Conservation (phyloP, 139 green algal genomes). For the Picochlorum sp. region DNA sequence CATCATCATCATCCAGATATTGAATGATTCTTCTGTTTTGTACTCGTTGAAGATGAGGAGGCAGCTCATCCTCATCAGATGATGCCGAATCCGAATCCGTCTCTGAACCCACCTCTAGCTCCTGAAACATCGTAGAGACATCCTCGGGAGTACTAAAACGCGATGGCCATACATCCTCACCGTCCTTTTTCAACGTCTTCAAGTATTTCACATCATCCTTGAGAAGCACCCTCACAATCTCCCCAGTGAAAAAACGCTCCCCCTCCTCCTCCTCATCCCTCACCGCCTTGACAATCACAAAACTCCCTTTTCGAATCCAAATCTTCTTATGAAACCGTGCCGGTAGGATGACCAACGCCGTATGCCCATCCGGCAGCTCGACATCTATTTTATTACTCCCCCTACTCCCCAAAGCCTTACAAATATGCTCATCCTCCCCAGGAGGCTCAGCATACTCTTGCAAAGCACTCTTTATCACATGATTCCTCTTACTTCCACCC, state of each 20-base stretch:
- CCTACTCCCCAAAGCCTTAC: constrained; percentile 27
- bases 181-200: constrained; percentile 20
- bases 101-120: too few species aligned
- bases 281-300: constrained; percentile 39
- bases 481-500: constrained; percentile 21
- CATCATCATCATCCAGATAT: neutral
- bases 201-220: constrained; percentile 55
- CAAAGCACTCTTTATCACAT: constrained; percentile 17
- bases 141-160: constrained; percentile 5
- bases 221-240: constrained; percentile 52
- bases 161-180: constrained; percentile 32
- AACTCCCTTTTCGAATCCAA: constrained; percentile 62
- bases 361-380: constrained; percentile 44
- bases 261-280: neutral
- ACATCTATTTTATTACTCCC: constrained; percentile 51
- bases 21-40: constrained; percentile 20
- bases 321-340: constrained; percentile 72
- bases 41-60: constrained; percentile 21
- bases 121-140: too few species aligned
- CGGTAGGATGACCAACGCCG: constrained; percentile 55
- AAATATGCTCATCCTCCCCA: constrained; percentile 27
- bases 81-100: neutral
- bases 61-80: constrained; percentile 12
- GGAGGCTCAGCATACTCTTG: constrained; percentile 25
- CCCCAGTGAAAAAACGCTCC: constrained; percentile 40